phyloP scores from a whole-genome alignment of 139 green algal genomes.

The Nannochloris sp. region DNA sequence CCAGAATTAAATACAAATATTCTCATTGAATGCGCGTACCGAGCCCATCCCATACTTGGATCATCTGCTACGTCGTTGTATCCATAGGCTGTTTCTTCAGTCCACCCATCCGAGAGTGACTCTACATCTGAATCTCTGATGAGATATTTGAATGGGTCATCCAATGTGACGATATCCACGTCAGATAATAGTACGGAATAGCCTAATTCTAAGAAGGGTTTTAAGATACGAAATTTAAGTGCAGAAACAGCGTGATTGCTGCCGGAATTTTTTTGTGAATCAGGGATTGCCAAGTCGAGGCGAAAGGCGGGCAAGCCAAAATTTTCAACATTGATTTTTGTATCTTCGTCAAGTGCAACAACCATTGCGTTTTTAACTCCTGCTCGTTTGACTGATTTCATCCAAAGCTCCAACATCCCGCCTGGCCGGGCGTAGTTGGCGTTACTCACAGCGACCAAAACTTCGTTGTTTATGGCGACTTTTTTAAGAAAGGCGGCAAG shows the following conservation, averaged over 20 bases:
- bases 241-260: slow-evolving; percentile 66
- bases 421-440: slow-evolving; percentile 34
- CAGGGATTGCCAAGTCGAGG: slow-evolving; percentile 33
- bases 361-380: slow-evolving; percentile 68
- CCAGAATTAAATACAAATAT: slow-evolving; percentile 72
- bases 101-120: slow-evolving; percentile 16
- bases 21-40: slow-evolving; percentile 74
- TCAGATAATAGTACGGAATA: slow-evolving; percentile 55
- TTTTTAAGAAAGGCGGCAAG: slow-evolving; percentile 32
- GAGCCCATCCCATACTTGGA: slow-evolving; percentile 59
- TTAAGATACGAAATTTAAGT: slow-evolving; percentile 70
- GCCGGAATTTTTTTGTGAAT: slow-evolving; percentile 34
- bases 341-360: slow-evolving; percentile 61
- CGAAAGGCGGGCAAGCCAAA: slow-evolving; percentile 25
- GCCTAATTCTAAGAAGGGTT: slow-evolving; percentile 54
- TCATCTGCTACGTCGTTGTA: slow-evolving; percentile 57
- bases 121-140: slow-evolving; percentile 68
- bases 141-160: slow-evolving; percentile 70
- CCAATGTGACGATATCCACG: slow-evolving; percentile 36
- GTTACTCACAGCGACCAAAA: slow-evolving; percentile 46
- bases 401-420: slow-evolving; percentile 63
- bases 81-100: slow-evolving; percentile 60
- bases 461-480: slow-evolving; percentile 47
- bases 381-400: slow-evolving; percentile 38
- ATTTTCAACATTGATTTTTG: slow-evolving; percentile 30